Evolutionary conservation across 768 basidiomycete genomes (phyloP), one percentile per base, ranked within the genome.

Genomic region (Pleurotus tuber-regium): DNA sequence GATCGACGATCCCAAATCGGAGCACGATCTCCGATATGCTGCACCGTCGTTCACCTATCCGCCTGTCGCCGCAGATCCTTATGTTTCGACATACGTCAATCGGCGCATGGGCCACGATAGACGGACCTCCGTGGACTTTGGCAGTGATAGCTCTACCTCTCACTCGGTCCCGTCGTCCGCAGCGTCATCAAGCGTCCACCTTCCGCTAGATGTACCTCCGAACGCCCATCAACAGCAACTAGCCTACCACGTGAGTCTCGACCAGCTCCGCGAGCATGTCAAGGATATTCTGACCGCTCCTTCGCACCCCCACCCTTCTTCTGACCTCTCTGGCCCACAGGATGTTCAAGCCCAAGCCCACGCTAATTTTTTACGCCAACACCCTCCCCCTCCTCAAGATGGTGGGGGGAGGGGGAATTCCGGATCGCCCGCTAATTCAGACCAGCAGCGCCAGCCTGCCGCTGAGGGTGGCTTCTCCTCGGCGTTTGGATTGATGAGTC

Each of bases 401-500:
- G 43, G 19, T 11, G 16, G 43, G n/a, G 14, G n/a, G 10, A n/a
- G 28, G n/a, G 23, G 25, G n/a, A n/a, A 25, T 44, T 3, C 28
- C 0, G 28, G 28, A 4, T 14, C 40, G 18, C 16, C 16, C 5
- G 16, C 25, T 6, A 24, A 48, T 36, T 28, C 43, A 7, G 19
- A 33, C 10, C 14, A 47, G 4, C 19, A 47, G 19, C 26, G 31
- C 1, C 43, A 40, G 12, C n/a, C n/a, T 16, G 24, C 51, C 1
- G 43, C 25, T 29, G 31, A 77, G 52, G 71, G 68, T 23, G 73
- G 69, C 1, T 78, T 86, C 59, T 79, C 77, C 3, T 77, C 75
- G 19, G 84, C 83, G 1, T 90, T 92, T 61, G 89, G 86, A 6
- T 73, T 86, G 46, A 79, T 92, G 83, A 82, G 81, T 16, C 74